Evolutionary conservation across 345 rosid species (phyloP), one percentile per base, ranked within the genome.

Genomic region (Arabis hirsuta): DNA sequence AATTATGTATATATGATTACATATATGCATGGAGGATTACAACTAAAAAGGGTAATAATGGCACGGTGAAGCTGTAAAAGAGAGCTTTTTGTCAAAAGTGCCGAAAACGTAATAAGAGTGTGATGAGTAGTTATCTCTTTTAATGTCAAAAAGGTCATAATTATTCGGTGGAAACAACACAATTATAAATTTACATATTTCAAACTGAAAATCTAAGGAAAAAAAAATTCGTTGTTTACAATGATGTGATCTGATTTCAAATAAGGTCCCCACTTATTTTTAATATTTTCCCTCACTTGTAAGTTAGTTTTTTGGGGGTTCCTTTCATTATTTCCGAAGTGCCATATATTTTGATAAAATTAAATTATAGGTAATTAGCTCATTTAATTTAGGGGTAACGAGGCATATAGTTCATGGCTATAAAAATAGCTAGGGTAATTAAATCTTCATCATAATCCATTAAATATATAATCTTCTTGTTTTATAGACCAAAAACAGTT

Each of bases 141-240:
- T 76, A 76, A 64, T 64, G 76, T 71, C 76, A 70, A 56, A 76
- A 76, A 76, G 72, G 80, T 76, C 72, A 63, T 76, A 47, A 76
- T 76, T 76, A 76, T 76, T 76, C 70, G 80, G 79, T 76, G 71
- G 76, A 76, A 62, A 63, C 42, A 19, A 70, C 51, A 76, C 53
- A 62, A 62, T 62, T 55, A 69, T 47, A 62, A 41, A 61, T 67
- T 62, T 76, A 20, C 65, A 38, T 53, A 62, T 69, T 55, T 55
- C 56, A 45, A 62, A 51, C 67, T n/a, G 7, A 73, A 62, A 44
- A 74, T 66, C 31, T 31, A 11, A 14, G 57, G 10, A 53, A 3
- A 13, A 19, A 55, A 27, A n/a, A 12, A 65, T 45, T 64, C 14
- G 44, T 47, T 14, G 58, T 62, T 24, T 46, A 73, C 57, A 64